Evolutionary conservation across 768 basidiomycete species (phyloP), one percentile per base, ranked within the genome.

Genomic region (Boletus tylopilopsis): DNA sequence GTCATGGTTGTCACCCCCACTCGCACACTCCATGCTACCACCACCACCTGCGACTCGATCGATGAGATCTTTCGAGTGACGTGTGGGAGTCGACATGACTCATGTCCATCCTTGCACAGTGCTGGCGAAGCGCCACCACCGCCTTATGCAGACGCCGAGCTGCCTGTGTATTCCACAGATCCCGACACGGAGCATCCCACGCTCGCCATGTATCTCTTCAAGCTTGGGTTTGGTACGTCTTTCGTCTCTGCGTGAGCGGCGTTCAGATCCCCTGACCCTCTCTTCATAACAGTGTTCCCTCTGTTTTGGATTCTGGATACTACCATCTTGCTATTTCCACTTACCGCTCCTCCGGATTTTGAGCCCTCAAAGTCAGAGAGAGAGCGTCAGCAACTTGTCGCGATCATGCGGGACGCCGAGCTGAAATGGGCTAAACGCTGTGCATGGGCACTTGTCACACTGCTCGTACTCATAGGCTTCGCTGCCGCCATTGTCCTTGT

Each of bases 121-220:
- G n/a, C n/a, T n/a, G 52, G 57, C n/a, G 51, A 49, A 13, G 6
- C 39, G 11, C 48, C 50, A 44, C 70, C 63, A 18, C 68, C 71
- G 1, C 63, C 69, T 21, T 73, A 73, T 36, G 50, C 51, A 25
- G 55, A 64, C 24, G 42, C 50, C 12, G 71, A 62, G 27, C 64
- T 64, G 6, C 73, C 69, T 16, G 62, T 69, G 11, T 74, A 75
- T 48, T 56, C 62, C 7, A 50, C 59, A 13, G 24, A 47, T 21
- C 33, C 70, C 12, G 29, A 40, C 25, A 63, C 61, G 7, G 71
- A 75, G 61, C 75, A 73, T 25, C 54, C 61, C 33, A 76, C 76
- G 36, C 71, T 78, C 48, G 76, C 76, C 1, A 69, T 64, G 62
- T 73, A 73, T 54, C 66, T 78, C 33, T 79, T 78, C 69, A 75